Base-by-base conservation (phyloP, 768 basidiomycete species). In the Termitomyces sp. region DNA sequence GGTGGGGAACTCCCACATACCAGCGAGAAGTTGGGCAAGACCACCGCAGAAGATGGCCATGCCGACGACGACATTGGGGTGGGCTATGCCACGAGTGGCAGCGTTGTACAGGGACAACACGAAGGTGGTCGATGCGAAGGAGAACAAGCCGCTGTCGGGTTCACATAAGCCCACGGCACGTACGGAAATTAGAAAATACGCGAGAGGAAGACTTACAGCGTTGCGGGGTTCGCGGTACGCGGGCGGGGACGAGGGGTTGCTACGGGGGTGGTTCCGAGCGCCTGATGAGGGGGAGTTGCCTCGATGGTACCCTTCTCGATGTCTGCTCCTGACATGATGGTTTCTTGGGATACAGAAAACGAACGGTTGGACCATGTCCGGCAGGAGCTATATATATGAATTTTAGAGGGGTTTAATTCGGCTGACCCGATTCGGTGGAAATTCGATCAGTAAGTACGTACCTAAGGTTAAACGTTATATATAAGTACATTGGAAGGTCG, bases 31-130 rank as follows among this genome's bases (percentile, higher is more conserved):
- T 71, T 96, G 94, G 13, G 81, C 88, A 36, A 95, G 85, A 62
- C 94, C 94, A 64, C 94, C 94, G 63, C 84, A 84, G 74, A 87
- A 90, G 65, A 92, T 69, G 28, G 92, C 92, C 92, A 96, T 93
- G 55, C 92, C 94, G 53, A 94, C 81, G 52, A 93, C 85, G 33
- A 86, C 83, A 60, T 94, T 92, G 44, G 90, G 86, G 6, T 69
- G 67, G 18, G 68, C 63, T 64, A 92, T 78, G 24, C 74, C 68
- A n/a, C 86, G 81, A 1, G 83, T 80, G 18, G 79, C 72, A 33
- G 84, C 76, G 69, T 93, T 93, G 81, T 82, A 90, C 63, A 93
- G 64, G 5, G 90, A 92, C 38, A 92, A 78, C 58, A 94, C 86
- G 67, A 94, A 80, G 0, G 91, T 92, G 12, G 92, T 92, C 4